These are phyloP conservation scores for Apostasia ramifera DNA, from an alignment of 106 monocot genomes.

Conservation along the genomic window DNA sequence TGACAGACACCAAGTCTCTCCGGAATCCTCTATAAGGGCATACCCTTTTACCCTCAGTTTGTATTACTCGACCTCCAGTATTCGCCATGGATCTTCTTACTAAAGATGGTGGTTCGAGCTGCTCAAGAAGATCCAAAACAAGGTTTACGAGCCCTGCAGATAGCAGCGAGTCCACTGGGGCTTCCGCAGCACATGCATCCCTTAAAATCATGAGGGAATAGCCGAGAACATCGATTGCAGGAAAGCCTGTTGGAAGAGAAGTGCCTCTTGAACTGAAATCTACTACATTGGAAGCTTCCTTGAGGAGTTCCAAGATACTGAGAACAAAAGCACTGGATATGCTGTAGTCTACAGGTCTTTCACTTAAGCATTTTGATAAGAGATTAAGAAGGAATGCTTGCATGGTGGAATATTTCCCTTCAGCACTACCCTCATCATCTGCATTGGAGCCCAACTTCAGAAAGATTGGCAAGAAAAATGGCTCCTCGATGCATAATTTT, in stretches of 20 bases:
- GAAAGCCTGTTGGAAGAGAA: constrained; percentile 56
- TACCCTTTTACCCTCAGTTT: constrained; percentile 11
- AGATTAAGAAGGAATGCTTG: constrained; percentile 65
- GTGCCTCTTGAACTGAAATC: constrained; percentile 34
- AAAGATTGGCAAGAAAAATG: constrained; percentile 38
- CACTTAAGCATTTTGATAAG: constrained; percentile 50
- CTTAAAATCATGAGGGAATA: constrained; percentile 65
- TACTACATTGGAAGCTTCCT: constrained; percentile 33
- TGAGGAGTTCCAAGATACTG: constrained; percentile 29
- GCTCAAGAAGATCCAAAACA: constrained; percentile 43
- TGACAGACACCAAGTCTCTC: constrained; percentile 79
- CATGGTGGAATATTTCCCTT: constrained; percentile 20
- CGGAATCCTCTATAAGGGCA: constrained; percentile 81
- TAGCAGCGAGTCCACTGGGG: constrained; percentile 31
- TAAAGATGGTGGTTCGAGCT: constrained; percentile 64
- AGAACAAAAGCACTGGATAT: constrained; percentile 40
- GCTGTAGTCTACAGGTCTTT: constrained; percentile 33
- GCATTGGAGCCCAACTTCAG: constrained; percentile 12
- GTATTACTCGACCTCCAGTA: not conserved
- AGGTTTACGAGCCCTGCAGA: constrained; percentile 36
- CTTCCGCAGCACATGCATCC: constrained; percentile 43
- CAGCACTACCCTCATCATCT: constrained; percentile 1
- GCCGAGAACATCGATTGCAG: constrained; percentile 57
- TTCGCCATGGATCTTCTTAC: constrained; percentile 37
- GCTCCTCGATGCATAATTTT: constrained; percentile 65